Conservation (phyloP, 306 rosid species). For the Cucumis melo region DNA sequence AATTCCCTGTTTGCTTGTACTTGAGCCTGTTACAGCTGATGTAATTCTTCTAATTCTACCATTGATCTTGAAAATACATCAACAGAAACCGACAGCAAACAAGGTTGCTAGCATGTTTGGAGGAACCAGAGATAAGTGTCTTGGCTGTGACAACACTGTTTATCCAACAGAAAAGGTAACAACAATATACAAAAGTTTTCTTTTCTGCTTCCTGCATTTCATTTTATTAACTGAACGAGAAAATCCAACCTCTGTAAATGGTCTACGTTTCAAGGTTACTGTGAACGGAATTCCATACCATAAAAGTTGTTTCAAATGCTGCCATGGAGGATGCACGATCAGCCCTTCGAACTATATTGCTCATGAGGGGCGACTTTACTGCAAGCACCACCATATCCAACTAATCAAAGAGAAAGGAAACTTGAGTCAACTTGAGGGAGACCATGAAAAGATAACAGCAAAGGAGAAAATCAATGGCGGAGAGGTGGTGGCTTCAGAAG, state of each 20-base stretch:
- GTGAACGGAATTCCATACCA: slow-evolving; percentile 98
- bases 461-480: slow-evolving; percentile 25
- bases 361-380: slow-evolving; percentile 91
- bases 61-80: background rate
- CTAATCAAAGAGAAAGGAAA: slow-evolving; percentile 93
- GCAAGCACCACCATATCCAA: slow-evolving; percentile 91
- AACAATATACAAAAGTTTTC: background rate
- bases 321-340: slow-evolving; percentile 92
- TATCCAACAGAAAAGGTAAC: slow-evolving; percentile 95
- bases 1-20: slow-evolving; percentile 6
- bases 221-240: background rate
- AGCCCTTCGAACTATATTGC: slow-evolving; percentile 98
- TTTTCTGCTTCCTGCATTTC: background rate
- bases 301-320: slow-evolving; percentile 90
- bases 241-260: background rate
- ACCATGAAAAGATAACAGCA: slow-evolving; percentile 28
- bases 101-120: slow-evolving; percentile 74
- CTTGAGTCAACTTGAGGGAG: slow-evolving; percentile 96
- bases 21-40: background rate
- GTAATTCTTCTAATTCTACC: background rate
- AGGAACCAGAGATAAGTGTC: slow-evolving; percentile 93
- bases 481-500: slow-evolving; percentile 43
- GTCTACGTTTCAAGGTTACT: slow-evolving; percentile 37
- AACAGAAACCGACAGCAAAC: slow-evolving; percentile 58
- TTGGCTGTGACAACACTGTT: slow-evolving; percentile 85